These are phyloP conservation scores for Naganishia vaughanmartiniae DNA, from an alignment of 768 basidiomycete species.

Conservation along the genomic window DNA sequence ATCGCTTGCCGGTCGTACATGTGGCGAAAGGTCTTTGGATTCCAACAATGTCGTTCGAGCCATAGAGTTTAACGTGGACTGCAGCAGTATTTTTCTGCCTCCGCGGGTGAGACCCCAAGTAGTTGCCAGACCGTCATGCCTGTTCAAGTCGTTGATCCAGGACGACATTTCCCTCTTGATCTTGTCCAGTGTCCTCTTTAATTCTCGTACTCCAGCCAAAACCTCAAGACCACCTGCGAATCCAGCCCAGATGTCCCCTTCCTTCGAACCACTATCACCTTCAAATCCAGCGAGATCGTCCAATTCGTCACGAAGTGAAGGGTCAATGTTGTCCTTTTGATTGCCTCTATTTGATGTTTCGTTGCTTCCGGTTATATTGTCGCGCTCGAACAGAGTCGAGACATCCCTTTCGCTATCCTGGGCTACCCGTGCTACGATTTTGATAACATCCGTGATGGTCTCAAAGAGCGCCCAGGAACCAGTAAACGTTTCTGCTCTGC, in stretches of 20 bases:
- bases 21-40: conserved; percentile 2
- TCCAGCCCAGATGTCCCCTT: conserved; percentile 64
- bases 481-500: conserved; percentile 36
- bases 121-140: conserved; percentile 32
- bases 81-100: conserved; percentile 67
- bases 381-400: conserved; percentile 12
- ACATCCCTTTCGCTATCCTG: conserved; percentile 20
- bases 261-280: not conserved
- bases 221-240: conserved; percentile 78
- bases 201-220: conserved; percentile 66
- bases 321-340: not conserved
- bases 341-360: conserved; percentile 35
- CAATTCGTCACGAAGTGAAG: conserved; percentile 38
- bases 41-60: conserved; percentile 8
- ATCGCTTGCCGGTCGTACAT: conserved; percentile 14
- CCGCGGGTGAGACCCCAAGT: conserved; percentile 57
- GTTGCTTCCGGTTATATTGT: not conserved
- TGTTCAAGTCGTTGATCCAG: conserved; percentile 5
- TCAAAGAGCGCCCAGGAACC: conserved; percentile 22
- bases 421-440: not conserved
- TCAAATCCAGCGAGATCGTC: conserved; percentile 65
- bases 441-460: conserved; percentile 3
- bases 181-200: conserved; percentile 69
- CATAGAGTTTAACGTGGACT: conserved; percentile 72
- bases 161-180: conserved; percentile 61